Conservation (phyloP, 495 filamentous ascomycete genomes). For the Xylaria acuta region DNA sequence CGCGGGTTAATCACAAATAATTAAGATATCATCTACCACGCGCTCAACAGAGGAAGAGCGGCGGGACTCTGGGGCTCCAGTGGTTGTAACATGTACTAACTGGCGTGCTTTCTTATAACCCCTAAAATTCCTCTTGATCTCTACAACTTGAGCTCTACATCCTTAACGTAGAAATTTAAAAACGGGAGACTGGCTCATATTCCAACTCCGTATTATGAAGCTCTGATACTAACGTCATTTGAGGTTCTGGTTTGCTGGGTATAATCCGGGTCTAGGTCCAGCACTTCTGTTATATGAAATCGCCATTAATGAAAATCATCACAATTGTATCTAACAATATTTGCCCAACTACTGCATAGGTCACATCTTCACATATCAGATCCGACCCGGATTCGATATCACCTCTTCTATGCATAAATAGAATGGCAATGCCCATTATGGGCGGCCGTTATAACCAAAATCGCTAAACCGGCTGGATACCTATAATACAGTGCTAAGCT, state of each 20-base stretch:
- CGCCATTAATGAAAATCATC: not conserved
- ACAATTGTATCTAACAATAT: not conserved
- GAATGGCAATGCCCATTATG: constrained; percentile 3
- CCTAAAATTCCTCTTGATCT: too few species aligned
- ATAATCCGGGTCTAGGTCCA: not conserved
- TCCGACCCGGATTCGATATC: not conserved
- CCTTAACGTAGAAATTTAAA: not conserved
- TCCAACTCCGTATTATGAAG: not conserved
- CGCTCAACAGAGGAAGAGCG: not conserved
- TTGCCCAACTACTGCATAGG: not conserved
- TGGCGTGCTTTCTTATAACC: not conserved
- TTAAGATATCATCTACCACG: not conserved
- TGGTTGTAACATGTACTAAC: not conserved
- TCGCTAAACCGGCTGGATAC: constrained; percentile 1
- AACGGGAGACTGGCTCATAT: not conserved
- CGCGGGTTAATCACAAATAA: not conserved
- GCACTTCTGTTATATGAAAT: not conserved
- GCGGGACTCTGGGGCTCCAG: not conserved
- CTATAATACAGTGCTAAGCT: constrained; percentile 13
- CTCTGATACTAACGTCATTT: not conserved
- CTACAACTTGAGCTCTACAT: not conserved
- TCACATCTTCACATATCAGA: not conserved
- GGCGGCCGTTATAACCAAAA: not conserved
- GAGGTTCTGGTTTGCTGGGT: not conserved
- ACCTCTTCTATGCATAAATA: not conserved